Conservation (phyloP, 1,284 basidiomycete genomes). For the Austroboletus sp. region DNA sequence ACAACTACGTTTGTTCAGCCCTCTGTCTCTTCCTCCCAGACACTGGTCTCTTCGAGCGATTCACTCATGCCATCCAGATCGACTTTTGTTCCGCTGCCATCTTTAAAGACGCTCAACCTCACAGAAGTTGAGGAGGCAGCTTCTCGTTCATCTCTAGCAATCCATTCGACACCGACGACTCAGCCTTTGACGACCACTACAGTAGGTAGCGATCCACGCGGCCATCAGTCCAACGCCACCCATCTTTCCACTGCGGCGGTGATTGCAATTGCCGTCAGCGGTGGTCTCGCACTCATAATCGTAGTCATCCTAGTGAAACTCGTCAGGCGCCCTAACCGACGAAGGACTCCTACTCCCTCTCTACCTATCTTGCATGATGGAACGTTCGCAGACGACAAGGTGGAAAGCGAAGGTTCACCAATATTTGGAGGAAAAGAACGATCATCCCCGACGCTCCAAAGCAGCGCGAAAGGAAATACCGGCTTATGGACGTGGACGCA, state of each 20-base stretch:
- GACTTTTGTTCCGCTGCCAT: conserved; percentile 28
- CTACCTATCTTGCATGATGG: conserved; percentile 61
- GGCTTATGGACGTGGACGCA: conserved; percentile 57
- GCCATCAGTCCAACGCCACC: conserved; percentile 5
- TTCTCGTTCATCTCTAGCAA: conserved; percentile 11
- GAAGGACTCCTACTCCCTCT: conserved; percentile 55
- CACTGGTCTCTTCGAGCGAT: background rate
- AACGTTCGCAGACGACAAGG: conserved; percentile 40
- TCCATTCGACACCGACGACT: conserved; percentile 5
- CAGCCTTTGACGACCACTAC: conserved; percentile 9
- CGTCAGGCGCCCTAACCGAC: conserved; percentile 44
- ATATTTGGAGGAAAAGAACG: conserved; percentile 69
- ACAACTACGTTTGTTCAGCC: conserved; percentile 5
- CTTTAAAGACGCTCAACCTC: conserved; percentile 25
- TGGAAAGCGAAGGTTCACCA: conserved; percentile 53
- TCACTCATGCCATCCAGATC: conserved; percentile 17
- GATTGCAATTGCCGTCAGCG: conserved; percentile 54
- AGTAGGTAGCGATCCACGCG: background rate
- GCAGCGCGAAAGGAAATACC: conserved; percentile 29
- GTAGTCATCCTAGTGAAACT: conserved; percentile 45
- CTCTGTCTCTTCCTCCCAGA: background rate
- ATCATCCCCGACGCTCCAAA: conserved; percentile 42
- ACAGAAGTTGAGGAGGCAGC: conserved; percentile 19
- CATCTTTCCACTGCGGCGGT: conserved; percentile 39
- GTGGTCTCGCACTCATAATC: conserved; percentile 50